Conservation (phyloP, 2,329 filamentous ascomycete genomes). For the Rasamsonia emersonii region DNA sequence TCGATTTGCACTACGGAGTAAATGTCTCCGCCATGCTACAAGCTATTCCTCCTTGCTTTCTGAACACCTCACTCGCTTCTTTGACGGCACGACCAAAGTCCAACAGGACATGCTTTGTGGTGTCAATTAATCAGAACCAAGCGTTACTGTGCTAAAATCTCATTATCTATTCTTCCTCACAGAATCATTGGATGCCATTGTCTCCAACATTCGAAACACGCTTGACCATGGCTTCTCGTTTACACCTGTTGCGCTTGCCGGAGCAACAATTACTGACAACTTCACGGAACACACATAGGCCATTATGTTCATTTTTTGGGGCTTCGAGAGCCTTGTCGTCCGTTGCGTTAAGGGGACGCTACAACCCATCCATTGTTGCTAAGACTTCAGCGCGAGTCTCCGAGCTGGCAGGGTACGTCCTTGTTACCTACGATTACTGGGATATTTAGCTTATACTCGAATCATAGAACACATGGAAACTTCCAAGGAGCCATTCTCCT, state of each 20-base stretch:
- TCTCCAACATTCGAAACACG: conserved; percentile 2
- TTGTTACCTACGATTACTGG: no score
- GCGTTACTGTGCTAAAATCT: no score
- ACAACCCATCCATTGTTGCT: conserved; percentile 3
- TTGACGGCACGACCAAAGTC: no score
- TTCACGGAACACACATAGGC: conserved; percentile 19
- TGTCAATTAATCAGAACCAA: no score
- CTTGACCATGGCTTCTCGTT: conserved; percentile 30
- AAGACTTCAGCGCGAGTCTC: no score
- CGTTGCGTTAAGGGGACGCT: conserved; percentile 13
- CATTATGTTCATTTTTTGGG: conserved; percentile 14
- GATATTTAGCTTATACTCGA: conserved; percentile 8
- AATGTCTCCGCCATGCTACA: no score
- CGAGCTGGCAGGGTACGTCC: no score
- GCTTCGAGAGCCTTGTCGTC: conserved; percentile 19
- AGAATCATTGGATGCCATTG: conserved; percentile 3
- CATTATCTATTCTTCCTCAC: no score
- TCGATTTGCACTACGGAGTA: no score
- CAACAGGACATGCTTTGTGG: no score
- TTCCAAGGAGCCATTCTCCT: conserved; percentile 13
- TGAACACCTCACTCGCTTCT: no score
- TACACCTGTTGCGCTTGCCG: conserved; percentile 27
- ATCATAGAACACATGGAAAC: not conserved
- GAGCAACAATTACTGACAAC: conserved; percentile 23
- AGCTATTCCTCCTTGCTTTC: no score